Evolutionary conservation across 805 yeast species (phyloP), one percentile per base, ranked within the genome.

Genomic region (Kluyveromyces dobzhanskii): DNA sequence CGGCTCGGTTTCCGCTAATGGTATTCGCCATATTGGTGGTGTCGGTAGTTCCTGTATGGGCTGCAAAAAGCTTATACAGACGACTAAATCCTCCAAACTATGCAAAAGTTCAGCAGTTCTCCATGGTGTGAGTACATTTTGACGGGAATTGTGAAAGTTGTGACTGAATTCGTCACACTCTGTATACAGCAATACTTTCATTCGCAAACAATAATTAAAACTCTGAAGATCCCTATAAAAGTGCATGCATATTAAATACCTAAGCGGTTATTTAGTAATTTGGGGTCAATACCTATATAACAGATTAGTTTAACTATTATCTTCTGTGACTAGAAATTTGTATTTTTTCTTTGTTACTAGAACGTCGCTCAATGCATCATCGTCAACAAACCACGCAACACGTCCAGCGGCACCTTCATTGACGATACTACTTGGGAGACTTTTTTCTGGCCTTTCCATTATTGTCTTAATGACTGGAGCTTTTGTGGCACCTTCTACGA

Each of bases 321-420:
- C 35, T 30, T 28, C 32, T 32, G 26, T 29, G 19, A 37, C 39
- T 35, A 43, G 32, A 40, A 44, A 56, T 38, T 52, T 56, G 42
- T 57, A 57, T 19, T 49, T 51, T 38, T 56, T 57, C 44, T 57
- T 57, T 3, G 58, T 57, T 4, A 57, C 61, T 36, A 76, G 75
- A 36, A 84, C 84, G 54, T 86, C 95, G 34, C 77, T 74, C 51
- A 85, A 75, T 2, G 96, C 96, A 49, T 80, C 95, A 52, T 86
- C 85, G 59, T 90, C 98, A 26, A 90, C 97, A 67, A 90, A 90
- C 98, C 98, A 90, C 6, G 88, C 76, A 4, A 90, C 95, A 62
- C 83, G 81, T 12, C 97, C 97, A 1, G 95, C 95, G n/a, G 96
- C 95, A 23, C 85, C 84, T 62, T 87, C 97, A 57, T 88, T 88